A percentile compares a stretch with the other conserved stretches of the same genome.
Conservation (phyloP, 1,284 basidiomycete genomes). For the Cutaneotrichosporon arboriforme region DNA sequence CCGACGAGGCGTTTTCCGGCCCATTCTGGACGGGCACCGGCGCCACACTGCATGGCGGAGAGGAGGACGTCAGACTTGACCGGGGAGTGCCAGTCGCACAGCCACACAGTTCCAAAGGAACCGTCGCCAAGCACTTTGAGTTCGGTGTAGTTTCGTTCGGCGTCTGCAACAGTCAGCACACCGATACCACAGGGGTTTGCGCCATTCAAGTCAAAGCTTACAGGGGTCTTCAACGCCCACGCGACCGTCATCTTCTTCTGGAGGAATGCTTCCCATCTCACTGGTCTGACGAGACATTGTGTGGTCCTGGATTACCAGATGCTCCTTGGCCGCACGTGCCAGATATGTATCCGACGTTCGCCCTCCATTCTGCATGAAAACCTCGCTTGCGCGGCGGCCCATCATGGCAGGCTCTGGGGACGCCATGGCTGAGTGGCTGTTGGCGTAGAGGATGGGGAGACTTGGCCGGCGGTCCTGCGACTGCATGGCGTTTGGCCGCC, state of each 20-base stretch:
- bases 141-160: conserved; percentile 51
- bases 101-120: conserved; percentile 95
- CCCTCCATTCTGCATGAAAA: neutral
- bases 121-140: conserved; percentile 91
- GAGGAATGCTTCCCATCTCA: neutral
- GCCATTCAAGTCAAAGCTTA: conserved; percentile 18
- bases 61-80: conserved; percentile 79
- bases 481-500: too few species aligned
- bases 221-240: conserved; percentile 41
- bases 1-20: conserved; percentile 90
- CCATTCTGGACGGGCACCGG: conserved; percentile 82
- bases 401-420: too few species aligned
- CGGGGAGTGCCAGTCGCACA: conserved; percentile 98
- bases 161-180: conserved; percentile 23
- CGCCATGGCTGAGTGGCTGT: too few species aligned
- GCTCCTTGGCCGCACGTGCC: conserved; percentile 1
- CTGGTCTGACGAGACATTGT: neutral
- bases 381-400: neutral
- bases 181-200: too few species aligned
- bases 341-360: conserved; percentile 2
- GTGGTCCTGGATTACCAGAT: neutral
- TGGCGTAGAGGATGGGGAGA: too few species aligned
- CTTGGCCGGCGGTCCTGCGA: too few species aligned
- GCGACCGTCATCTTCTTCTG: conserved; percentile 30
- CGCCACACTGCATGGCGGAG: conserved; percentile 81